Conservation (phyloP, 495 filamentous ascomycete species). For the Xylaria telfairii region DNA sequence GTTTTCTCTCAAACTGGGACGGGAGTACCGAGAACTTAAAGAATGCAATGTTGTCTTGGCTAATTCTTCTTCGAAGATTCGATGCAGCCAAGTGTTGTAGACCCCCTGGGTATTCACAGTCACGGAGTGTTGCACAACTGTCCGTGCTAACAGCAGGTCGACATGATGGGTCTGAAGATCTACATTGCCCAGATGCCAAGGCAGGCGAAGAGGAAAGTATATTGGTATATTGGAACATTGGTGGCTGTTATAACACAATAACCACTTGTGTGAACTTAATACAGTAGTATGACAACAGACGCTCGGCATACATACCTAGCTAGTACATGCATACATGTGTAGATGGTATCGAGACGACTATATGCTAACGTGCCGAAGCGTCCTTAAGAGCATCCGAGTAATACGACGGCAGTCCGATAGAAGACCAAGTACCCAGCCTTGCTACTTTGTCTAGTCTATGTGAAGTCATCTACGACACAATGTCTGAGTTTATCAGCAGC, state of each 20-base stretch:
- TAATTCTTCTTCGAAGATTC: conserved; percentile 36
- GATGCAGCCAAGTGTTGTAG: conserved; percentile 29
- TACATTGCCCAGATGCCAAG: conserved; percentile 40
- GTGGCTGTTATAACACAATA: background rate
- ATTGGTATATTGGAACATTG: conserved; percentile 25
- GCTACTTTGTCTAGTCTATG: background rate
- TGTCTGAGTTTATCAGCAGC: background rate
- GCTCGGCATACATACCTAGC: background rate
- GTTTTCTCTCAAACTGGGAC: conserved; percentile 7
- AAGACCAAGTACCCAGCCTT: background rate
- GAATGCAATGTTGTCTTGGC: conserved; percentile 26
- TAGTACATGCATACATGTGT: background rate
- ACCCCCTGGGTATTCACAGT: conserved; percentile 13
- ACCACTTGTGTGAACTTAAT: background rate
- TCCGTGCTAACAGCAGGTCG: background rate
- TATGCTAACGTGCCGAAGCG: background rate
- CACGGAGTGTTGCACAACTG: conserved; percentile 26
- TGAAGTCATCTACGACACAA: background rate
- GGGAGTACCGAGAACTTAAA: conserved; percentile 24
- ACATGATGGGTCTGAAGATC: conserved; percentile 31
- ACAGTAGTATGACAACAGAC: conserved; percentile 1
- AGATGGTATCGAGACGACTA: background rate
- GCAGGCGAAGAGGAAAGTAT: conserved; percentile 32
- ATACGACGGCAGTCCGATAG: background rate
- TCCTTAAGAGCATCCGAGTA: background rate